phyloP scores from a whole-genome alignment of 75 land plant species.

The Isoetes taiwanensis region DNA sequence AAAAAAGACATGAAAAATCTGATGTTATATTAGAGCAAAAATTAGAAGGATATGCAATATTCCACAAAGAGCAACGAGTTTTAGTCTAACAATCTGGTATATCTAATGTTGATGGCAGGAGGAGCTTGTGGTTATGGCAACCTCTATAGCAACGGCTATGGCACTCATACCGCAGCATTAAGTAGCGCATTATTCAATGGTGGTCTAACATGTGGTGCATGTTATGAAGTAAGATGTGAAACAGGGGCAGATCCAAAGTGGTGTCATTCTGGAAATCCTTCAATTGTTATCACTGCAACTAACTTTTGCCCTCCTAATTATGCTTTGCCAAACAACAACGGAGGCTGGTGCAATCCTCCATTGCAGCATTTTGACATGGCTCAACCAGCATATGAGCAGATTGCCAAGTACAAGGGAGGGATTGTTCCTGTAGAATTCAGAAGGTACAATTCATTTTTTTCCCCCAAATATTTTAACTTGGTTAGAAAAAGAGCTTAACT shows the following conservation, averaged over 20 bases:
- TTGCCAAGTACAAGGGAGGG: slow-evolving; percentile 1
- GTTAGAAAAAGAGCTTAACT: no score
- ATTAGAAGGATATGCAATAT: no score
- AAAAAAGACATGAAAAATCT: no score
- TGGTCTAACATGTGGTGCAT: neutral
- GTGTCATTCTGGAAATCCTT: neutral
- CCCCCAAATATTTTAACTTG: no score
- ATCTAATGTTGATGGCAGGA: no score
- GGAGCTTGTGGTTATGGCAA: slow-evolving; percentile 6
- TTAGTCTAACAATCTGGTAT: no score
- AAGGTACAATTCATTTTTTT: neutral
- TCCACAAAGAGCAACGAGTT: no score
- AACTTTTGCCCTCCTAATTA: slow-evolving; percentile 3
- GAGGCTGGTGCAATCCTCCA: slow-evolving; percentile 4
- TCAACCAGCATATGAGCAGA: neutral
- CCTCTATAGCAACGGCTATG: neutral
- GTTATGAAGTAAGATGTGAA: neutral
- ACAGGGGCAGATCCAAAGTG: neutral
- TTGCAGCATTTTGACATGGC: neutral
- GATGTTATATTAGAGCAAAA: no score
- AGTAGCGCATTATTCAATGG: neutral
- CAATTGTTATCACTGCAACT: neutral
- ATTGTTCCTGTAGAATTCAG: neutral
- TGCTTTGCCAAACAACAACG: neutral
- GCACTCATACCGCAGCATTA: neutral